Percentiles rank a stretch among this genome's conserved stretches.
phyloP scores from a whole-genome alignment of 2,329 filamentous ascomycete genomes.

The Xylaria sp. region DNA sequence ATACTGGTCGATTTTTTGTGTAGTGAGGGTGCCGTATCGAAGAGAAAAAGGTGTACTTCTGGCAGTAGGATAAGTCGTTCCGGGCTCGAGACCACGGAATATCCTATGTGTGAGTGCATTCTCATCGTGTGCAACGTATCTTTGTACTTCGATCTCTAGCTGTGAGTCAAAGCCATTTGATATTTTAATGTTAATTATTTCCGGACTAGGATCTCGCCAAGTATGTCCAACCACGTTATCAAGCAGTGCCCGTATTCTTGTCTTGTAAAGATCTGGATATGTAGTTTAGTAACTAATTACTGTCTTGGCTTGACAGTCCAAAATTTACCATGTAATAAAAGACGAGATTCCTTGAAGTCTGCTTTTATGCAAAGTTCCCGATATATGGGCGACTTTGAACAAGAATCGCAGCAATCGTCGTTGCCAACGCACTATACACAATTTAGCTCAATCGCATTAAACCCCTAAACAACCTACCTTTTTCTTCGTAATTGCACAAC shows the following conservation, averaged over 20 bases:
- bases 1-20: slow-evolving; percentile 26
- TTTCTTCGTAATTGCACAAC: slow-evolving; percentile 29
- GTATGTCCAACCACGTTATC: slow-evolving; percentile 11
- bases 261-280: slow-evolving; percentile 21
- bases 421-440: slow-evolving; percentile 13
- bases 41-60: slow-evolving; percentile 26
- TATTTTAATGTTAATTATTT: slow-evolving; percentile 5
- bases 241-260: slow-evolving; percentile 19
- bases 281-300: neutral
- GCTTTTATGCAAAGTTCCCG: slow-evolving; percentile 26
- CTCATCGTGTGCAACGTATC: slow-evolving; percentile 16
- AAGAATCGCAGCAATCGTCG: slow-evolving; percentile 16
- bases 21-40: slow-evolving; percentile 15
- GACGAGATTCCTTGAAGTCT: slow-evolving; percentile 27
- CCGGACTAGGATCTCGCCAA: slow-evolving; percentile 1
- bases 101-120: slow-evolving; percentile 26
- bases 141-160: slow-evolving; percentile 22
- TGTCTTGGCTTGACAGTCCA: neutral
- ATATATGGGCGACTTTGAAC: slow-evolving; percentile 24
- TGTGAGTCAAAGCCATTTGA: slow-evolving; percentile 26
- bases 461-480: slow-evolving; percentile 6
- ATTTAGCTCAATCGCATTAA: slow-evolving; percentile 12
- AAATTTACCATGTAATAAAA: slow-evolving; percentile 18
- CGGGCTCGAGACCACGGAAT: slow-evolving; percentile 29
- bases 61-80: slow-evolving; percentile 20